A percentile compares a stretch with the other conserved stretches of the same genome.
phyloP scores from a whole-genome alignment of 352 stramenopile genomes.

The Pythium graminicola region DNA sequence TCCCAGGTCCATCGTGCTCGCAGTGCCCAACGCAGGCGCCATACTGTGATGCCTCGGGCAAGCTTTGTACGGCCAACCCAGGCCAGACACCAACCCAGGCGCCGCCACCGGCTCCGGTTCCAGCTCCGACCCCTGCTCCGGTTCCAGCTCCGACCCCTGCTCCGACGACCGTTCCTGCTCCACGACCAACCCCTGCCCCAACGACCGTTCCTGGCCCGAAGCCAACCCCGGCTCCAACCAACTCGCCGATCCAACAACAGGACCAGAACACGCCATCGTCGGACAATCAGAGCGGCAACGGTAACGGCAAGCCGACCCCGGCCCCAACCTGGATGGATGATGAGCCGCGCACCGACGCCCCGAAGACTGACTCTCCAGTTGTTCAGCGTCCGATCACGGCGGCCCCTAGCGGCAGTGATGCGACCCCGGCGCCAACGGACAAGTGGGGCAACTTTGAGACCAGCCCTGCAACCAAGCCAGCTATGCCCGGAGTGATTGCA shows the following conservation, averaged over 20 bases:
- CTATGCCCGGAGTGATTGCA: constrained; percentile 12
- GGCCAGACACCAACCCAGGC: constrained; percentile 3
- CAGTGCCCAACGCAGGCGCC: constrained; percentile 27
- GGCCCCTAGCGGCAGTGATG: background rate
- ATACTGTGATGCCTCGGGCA: constrained; percentile 26
- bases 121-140: background rate
- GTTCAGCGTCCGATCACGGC: constrained; percentile 8
- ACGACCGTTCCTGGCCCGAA: constrained; percentile 1
- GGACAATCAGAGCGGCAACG: constrained; percentile 8
- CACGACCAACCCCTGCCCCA: constrained; percentile 1
- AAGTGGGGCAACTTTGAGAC: constrained; percentile 19
- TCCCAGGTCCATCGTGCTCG: constrained; percentile 29
- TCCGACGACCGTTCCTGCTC: background rate
- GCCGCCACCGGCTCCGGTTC: constrained; percentile 7
- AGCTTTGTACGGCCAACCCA: constrained; percentile 10
- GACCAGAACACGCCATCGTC: background rate
- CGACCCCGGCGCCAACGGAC: constrained; percentile 8
- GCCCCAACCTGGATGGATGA: constrained; percentile 4
- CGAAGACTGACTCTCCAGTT: constrained; percentile 4
- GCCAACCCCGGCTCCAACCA: constrained; percentile 3
- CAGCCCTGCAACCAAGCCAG: constrained; percentile 16
- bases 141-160: background rate
- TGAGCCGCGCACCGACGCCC: background rate
- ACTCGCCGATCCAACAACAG: constrained; percentile 6
- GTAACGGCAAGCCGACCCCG: constrained; percentile 8